These are phyloP conservation scores for Cryptococcus sp. DNA, from an alignment of 1,284 basidiomycete genomes.

Conservation along the genomic window DNA sequence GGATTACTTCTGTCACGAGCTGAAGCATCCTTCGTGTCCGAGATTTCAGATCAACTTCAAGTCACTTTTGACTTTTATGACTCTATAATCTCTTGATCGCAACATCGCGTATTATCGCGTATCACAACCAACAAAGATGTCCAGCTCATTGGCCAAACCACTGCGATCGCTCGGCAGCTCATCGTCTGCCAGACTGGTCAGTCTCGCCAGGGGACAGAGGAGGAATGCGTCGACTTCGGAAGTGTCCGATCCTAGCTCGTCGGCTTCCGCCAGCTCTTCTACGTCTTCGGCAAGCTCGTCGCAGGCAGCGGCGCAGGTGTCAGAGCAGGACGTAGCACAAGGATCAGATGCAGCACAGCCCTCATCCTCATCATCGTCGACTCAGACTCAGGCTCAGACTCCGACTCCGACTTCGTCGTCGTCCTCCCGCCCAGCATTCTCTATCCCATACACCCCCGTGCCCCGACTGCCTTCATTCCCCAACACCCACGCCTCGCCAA, in stretches of 20 bases:
- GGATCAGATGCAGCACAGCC: conserved; percentile 5
- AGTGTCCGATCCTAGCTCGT: background rate
- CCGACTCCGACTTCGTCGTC: background rate
- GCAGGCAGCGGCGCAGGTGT: background rate
- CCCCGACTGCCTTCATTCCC: conserved; percentile 30
- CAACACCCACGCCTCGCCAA: conserved; percentile 21
- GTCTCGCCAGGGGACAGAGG: too few species aligned
- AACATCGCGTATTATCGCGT: background rate
- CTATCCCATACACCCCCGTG: conserved; percentile 27
- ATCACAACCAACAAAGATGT: conserved; percentile 2
- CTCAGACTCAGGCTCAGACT: conserved; percentile 11
- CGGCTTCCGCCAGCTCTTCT: background rate
- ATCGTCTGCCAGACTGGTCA: conserved; percentile 6
- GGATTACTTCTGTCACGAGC: background rate
- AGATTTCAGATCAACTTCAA: conserved; percentile 1
- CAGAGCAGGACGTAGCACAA: too few species aligned
- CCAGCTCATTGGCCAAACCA: conserved; percentile 1
- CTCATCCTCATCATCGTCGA: conserved; percentile 18
- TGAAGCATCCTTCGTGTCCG: background rate
- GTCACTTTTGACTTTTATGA: background rate
- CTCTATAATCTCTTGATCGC: background rate
- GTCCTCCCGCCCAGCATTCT: conserved; percentile 16
- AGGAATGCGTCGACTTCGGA: conserved; percentile 4
- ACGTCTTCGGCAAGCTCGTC: background rate
- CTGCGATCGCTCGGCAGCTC: conserved; percentile 5